Conservation (phyloP, 768 basidiomycete genomes). For the Pleurotus eryngii region DNA sequence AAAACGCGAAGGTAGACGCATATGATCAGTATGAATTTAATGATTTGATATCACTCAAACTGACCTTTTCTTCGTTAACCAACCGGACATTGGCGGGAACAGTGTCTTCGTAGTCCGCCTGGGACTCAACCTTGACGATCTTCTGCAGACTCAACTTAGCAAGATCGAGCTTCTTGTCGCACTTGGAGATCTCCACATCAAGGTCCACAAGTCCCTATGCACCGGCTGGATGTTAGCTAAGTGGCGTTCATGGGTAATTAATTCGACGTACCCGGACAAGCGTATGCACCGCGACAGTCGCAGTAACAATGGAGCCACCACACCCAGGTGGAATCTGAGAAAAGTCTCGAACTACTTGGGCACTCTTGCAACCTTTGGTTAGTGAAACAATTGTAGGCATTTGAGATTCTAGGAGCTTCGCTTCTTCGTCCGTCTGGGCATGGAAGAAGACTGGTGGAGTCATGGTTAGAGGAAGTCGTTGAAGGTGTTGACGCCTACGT, state of each 20-base stretch:
- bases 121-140: slow-evolving; percentile 65
- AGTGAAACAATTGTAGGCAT: slow-evolving; percentile 72
- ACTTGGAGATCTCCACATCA: slow-evolving; percentile 83
- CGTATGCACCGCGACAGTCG: slow-evolving; percentile 73
- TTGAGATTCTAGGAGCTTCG: slow-evolving; percentile 68
- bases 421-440: slow-evolving; percentile 59
- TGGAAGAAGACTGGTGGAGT: slow-evolving; percentile 68
- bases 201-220: slow-evolving; percentile 85
- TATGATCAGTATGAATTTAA: not conserved
- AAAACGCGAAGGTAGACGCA: slow-evolving; percentile 1
- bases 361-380: slow-evolving; percentile 84
- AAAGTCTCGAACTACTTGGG: slow-evolving; percentile 59
- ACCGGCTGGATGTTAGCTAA: not conserved
- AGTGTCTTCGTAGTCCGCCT: slow-evolving; percentile 74
- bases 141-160: slow-evolving; percentile 71
- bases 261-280: slow-evolving; percentile 77
- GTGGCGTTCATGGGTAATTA: no score
- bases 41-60: no score
- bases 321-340: slow-evolving; percentile 84
- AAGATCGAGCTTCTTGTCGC: slow-evolving; percentile 84
- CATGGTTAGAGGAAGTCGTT: slow-evolving; percentile 2
- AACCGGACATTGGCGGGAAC: slow-evolving; percentile 76
- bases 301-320: slow-evolving; percentile 76
- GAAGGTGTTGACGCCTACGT: slow-evolving; percentile 20
- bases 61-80: slow-evolving; percentile 27